These are phyloP conservation scores for Ambrosiella cleistominuta DNA, from an alignment of 2,329 filamentous ascomycete genomes.

Conservation along the genomic window DNA sequence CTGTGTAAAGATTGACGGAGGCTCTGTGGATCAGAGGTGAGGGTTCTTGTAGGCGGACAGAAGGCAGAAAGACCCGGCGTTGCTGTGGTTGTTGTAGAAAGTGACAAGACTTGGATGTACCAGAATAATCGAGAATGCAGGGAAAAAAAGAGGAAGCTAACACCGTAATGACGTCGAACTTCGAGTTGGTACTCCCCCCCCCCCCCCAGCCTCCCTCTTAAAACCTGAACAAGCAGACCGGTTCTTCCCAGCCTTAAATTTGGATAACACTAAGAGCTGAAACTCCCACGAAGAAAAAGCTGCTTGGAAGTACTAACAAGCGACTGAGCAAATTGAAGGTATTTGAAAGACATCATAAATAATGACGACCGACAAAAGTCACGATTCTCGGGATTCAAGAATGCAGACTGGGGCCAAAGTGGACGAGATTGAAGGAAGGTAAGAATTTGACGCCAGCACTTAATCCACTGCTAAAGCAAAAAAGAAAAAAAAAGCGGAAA, in stretches of 20 bases:
- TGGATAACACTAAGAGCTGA: not conserved
- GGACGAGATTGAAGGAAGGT: not conserved
- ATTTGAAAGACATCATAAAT: not conserved
- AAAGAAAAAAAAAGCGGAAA: not conserved
- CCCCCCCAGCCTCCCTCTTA: not conserved
- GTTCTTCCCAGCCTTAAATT: not conserved
- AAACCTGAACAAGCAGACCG: not conserved
- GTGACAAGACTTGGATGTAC: not conserved
- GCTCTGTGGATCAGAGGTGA: too few species aligned
- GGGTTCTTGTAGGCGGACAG: too few species aligned
- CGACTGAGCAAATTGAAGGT: not conserved
- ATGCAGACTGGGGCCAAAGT: not conserved
- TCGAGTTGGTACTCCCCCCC: not conserved
- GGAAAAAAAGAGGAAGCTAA: constrained; percentile 1
- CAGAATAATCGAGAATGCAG: not conserved
- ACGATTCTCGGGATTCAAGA: not conserved
- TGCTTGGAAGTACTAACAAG: not conserved
- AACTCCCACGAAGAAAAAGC: not conserved
- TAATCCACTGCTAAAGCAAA: not conserved
- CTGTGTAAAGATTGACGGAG: not conserved
- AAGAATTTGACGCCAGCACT: not conserved
- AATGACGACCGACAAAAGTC: constrained; percentile 3
- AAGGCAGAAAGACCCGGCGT: too few species aligned
- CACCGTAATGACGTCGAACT: not conserved
- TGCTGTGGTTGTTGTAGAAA: too few species aligned